A percentile compares a stretch with the other conserved stretches of the same genome.
These are phyloP conservation scores for Baudoinia panamericana DNA, from an alignment of 495 filamentous ascomycete species.

Conservation along the genomic window DNA sequence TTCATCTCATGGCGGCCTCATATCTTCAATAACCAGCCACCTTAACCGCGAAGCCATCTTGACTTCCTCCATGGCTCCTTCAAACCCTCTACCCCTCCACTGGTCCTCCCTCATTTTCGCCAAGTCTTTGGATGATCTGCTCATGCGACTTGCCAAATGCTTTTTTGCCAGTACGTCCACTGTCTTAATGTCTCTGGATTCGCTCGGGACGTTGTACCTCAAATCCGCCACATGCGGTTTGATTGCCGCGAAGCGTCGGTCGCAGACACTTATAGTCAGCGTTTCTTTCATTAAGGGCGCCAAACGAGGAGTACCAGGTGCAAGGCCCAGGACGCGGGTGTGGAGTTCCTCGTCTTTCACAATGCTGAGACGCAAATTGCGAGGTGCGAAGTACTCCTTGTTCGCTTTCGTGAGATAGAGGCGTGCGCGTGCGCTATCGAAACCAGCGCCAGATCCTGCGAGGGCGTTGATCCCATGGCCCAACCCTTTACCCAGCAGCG, in stretches of 20 bases:
- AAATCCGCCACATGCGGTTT: slow-evolving; percentile 1
- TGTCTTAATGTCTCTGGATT: neutral
- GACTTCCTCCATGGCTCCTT: slow-evolving; percentile 9
- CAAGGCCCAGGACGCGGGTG: neutral
- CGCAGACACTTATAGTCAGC: slow-evolving; percentile 1
- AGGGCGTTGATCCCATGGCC: slow-evolving; percentile 6
- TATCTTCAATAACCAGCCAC: slow-evolving; percentile 9
- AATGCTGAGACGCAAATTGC: neutral
- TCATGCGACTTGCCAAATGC: slow-evolving; percentile 1
- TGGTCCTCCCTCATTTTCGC: slow-evolving; percentile 1
- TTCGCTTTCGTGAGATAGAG: slow-evolving; percentile 4
- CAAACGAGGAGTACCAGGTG: slow-evolving; percentile 1
- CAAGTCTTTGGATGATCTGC: neutral
- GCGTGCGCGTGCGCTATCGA: slow-evolving; percentile 1
- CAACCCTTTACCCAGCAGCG: neutral
- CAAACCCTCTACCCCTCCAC: slow-evolving; percentile 1
- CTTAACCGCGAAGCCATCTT: slow-evolving; percentile 1
- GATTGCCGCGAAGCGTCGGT: neutral
- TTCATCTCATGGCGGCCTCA: no score
- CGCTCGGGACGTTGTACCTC: slow-evolving; percentile 1
- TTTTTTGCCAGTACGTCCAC: slow-evolving; percentile 7
- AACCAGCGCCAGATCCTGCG: slow-evolving; percentile 2
- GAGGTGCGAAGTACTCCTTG: slow-evolving; percentile 11
- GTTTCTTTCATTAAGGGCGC: slow-evolving; percentile 5
- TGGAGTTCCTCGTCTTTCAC: slow-evolving; percentile 8